Conservation (phyloP, 306 rosid genomes). For the Sicyos edulis region DNA sequence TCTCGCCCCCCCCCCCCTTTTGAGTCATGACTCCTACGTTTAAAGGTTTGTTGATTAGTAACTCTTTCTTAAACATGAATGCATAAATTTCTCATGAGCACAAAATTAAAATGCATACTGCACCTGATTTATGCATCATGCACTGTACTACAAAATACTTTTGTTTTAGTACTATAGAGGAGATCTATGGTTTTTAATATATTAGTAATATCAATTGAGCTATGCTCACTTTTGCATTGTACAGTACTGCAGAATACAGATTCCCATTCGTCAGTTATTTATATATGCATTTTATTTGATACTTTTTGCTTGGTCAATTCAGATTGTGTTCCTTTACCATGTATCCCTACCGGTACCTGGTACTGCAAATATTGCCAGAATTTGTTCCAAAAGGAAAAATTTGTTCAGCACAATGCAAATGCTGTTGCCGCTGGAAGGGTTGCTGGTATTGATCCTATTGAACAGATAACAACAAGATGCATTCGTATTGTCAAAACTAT, state of each 20-base stretch:
- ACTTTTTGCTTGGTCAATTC: slow-evolving; percentile 26
- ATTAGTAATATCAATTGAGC: too few species aligned
- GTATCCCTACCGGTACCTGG: slow-evolving; percentile 63
- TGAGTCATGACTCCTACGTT: background rate
- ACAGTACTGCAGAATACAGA: too few species aligned
- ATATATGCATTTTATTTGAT: background rate
- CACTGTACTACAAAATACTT: too few species aligned
- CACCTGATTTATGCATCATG: too few species aligned
- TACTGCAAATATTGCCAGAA: slow-evolving; percentile 81
- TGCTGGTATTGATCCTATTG: slow-evolving; percentile 58
- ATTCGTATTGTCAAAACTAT: slow-evolving; percentile 63
- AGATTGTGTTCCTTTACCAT: slow-evolving; percentile 71
- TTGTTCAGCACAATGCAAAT: slow-evolving; percentile 52
- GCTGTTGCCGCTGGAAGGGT: slow-evolving; percentile 73
- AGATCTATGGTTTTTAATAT: too few species aligned
- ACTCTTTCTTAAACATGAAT: background rate
- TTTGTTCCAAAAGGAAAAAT: slow-evolving; percentile 46
- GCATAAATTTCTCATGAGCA: background rate
- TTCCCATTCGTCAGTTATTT: background rate
- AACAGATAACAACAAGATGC: slow-evolving; percentile 67
- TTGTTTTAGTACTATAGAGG: too few species aligned
- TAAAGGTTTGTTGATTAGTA: background rate
- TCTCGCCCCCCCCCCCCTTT: too few species aligned
- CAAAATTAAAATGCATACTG: background rate
- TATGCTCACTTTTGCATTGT: too few species aligned